Base-by-base conservation (phyloP, 148 eudicot species). In the Cornus controversa region DNA sequence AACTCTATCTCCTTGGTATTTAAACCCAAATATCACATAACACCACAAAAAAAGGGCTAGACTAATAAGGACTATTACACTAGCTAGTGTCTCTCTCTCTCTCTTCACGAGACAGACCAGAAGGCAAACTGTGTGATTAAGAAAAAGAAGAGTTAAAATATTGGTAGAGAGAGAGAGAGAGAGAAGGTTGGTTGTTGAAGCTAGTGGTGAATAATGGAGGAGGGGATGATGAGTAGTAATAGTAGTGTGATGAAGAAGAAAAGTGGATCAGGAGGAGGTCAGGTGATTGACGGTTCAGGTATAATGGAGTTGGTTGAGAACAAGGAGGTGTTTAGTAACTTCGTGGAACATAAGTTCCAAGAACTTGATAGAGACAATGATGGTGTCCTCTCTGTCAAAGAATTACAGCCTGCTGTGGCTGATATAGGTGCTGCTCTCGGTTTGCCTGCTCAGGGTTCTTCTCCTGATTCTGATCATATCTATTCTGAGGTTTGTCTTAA, bases 381-480 rank as follows among this genome's bases (percentile, higher is more conserved):
- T 77, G 98, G 98, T 72, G 76, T 83, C 70, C 87, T 94, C 28
- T 92, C 98, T 25, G 87, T 91, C 66, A 85, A 89, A 5, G 97
- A 94, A 80, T 84, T 94, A 28, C 85, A 90, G 50, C 97, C 98
- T 67, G 97, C 93, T 58, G 93, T 92, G 28, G 90, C 91, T 58
- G 91, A 93, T 83, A 85, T 92, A 37, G 98, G 97, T 60, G 85
- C 84, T 67, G 98, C 98, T 81, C 93, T 94, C 69, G 98, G 98
- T 47, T 87, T 94, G 74, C 96, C 98, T 69, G 67, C 89, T 50
- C 85, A 84, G 24, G 97, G 96, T 6, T 20, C 92, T 31, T 86
- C 96, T 14, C 79, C 93, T 40, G 83, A 90, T 2, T 90, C 94
- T 27, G 96, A 93, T 77, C 94, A 90, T 68, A 93, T 95, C 84